Conservation (phyloP, 1,284 basidiomycete genomes). For the Ustilago trichophora region DNA sequence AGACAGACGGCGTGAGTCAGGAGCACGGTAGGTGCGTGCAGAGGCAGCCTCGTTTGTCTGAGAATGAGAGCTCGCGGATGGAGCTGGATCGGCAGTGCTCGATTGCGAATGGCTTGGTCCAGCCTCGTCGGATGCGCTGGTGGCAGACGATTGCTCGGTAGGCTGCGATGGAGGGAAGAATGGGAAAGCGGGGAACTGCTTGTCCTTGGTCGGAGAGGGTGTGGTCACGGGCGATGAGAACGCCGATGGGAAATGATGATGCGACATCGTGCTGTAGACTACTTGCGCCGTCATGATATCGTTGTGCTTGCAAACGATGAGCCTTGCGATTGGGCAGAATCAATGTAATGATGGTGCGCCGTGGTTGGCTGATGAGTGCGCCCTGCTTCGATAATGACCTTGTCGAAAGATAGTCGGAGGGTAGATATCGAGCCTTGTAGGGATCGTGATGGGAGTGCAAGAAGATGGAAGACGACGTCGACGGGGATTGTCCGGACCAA, state of each 20-base stretch:
- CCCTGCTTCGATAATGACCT: too few relatives aligned
- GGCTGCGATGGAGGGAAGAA: background rate
- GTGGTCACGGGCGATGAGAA: constrained; percentile 33
- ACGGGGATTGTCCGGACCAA: too few relatives aligned
- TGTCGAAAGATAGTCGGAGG: too few relatives aligned
- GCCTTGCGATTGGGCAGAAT: too few relatives aligned
- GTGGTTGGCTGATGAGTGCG: too few relatives aligned
- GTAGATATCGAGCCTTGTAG: too few relatives aligned
- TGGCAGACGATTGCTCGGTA: background rate
- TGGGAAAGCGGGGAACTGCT: constrained; percentile 11
- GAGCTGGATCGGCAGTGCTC: background rate
- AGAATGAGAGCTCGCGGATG: too few relatives aligned
- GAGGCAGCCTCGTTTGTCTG: background rate
- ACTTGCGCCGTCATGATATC: constrained; percentile 42
- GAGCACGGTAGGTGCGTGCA: constrained; percentile 4
- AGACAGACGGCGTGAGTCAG: constrained; percentile 13
- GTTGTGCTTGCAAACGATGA: background rate
- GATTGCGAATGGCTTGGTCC: constrained; percentile 2
- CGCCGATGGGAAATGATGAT: constrained; percentile 34
- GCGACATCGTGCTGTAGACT: constrained; percentile 26
- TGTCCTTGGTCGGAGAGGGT: constrained; percentile 36
- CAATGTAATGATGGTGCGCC: too few relatives aligned
- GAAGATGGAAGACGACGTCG: too few relatives aligned
- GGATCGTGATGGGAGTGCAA: too few relatives aligned
- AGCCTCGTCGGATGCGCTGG: constrained; percentile 1